Conservation (phyloP, 768 basidiomycete species). For the Chalciporus piperatus region DNA sequence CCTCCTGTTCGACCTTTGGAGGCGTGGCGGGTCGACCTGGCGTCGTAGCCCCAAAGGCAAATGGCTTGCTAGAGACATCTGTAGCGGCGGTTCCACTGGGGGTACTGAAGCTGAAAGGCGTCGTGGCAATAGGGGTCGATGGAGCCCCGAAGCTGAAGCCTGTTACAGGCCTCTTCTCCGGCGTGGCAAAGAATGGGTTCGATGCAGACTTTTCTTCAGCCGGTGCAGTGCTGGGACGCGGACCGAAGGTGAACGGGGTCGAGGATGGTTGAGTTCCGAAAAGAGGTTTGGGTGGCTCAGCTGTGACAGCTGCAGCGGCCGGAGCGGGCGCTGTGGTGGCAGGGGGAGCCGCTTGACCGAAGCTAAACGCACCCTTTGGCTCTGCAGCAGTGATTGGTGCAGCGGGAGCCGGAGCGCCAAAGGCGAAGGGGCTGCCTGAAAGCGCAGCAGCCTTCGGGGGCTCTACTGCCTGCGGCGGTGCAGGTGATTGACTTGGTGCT, state of each 20-base stretch:
- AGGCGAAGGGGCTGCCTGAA: constrained; percentile 21
- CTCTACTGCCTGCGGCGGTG: constrained; percentile 8
- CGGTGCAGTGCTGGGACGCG: constrained; percentile 20
- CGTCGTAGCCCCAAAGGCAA: constrained; percentile 48
- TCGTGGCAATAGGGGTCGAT: constrained; percentile 31
- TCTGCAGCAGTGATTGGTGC: constrained; percentile 15
- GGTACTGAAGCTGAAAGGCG: constrained; percentile 49
- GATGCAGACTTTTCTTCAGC: constrained; percentile 22
- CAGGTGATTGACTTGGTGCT: constrained; percentile 5
- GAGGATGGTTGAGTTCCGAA: constrained; percentile 34
- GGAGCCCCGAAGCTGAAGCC: constrained; percentile 45
- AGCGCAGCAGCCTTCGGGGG: constrained; percentile 5
- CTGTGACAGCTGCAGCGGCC: constrained; percentile 9
- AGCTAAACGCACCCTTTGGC: constrained; percentile 33
- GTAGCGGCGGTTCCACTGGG: constrained; percentile 33
- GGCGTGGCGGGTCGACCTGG: constrained; percentile 57
- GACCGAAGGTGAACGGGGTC: constrained; percentile 46
- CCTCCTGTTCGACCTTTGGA: constrained; percentile 63
- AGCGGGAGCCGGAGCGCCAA: constrained; percentile 24
- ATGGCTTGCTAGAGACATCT: constrained; percentile 50
- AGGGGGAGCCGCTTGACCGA: constrained; percentile 24
- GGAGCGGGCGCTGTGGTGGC: constrained; percentile 3
- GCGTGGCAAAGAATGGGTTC: constrained; percentile 27
- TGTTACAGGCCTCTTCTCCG: constrained; percentile 37
- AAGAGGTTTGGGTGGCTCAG: constrained; percentile 41